phyloP scores from a whole-genome alignment of 78 protist genomes.

The Dictyostelium capitatum region DNA sequence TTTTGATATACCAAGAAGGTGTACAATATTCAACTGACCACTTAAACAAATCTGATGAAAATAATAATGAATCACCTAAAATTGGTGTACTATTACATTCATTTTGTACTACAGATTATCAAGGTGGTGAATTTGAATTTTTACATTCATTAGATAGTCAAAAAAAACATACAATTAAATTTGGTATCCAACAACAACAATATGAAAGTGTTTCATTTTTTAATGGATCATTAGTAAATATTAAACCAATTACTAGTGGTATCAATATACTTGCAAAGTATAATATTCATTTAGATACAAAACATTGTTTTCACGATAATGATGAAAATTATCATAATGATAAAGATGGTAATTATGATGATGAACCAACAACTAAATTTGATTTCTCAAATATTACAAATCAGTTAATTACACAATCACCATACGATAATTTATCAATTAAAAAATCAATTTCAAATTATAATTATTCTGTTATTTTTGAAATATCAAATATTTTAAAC shows the following conservation, averaged over 20 bases:
- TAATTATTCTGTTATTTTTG: no score
- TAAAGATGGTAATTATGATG: no score
- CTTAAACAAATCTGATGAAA: not conserved
- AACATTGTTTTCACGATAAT: no score
- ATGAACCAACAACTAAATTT: no score
- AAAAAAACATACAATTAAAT: not conserved
- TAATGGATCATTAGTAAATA: not conserved
- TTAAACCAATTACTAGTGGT: not conserved
- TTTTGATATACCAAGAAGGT: slow-evolving; percentile 5
- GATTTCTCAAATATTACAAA: no score
- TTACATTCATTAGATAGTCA: not conserved
- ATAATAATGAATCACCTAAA: not conserved
- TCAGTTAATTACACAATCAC: no score
- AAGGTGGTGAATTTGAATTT: not conserved
- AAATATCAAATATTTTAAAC: no score
- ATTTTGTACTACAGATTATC: not conserved
- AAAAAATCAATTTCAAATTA: no score
- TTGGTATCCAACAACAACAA: not conserved
- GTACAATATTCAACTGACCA: not conserved
- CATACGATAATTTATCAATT: no score
- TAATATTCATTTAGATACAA: not conserved
- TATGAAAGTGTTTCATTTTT: not conserved
- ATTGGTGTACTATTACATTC: not conserved
- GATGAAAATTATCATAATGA: no score
- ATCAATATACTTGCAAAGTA: no score